Evolutionary conservation across 768 basidiomycete species (phyloP).

Genomic region (Lenzites betulinus): DNA sequence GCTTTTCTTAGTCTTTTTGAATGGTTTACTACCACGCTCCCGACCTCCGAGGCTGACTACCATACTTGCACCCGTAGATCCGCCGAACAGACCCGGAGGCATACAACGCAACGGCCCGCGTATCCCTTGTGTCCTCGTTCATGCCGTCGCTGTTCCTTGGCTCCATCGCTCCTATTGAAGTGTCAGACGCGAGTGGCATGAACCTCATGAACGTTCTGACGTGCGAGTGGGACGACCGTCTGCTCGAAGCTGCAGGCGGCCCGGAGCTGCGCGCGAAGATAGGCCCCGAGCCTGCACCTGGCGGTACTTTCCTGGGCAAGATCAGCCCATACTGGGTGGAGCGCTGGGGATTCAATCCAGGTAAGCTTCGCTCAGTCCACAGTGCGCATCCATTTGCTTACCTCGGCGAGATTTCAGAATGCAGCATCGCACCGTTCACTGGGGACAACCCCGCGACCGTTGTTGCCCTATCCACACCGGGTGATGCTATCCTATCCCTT

Average conservation of each 20-base stretch:
- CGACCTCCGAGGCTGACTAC: slow-evolving; percentile 4
- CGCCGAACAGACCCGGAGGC: slow-evolving; percentile 51
- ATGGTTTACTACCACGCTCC: background rate
- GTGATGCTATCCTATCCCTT: slow-evolving; percentile 82
- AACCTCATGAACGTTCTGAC: slow-evolving; percentile 80
- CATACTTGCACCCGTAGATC: slow-evolving; percentile 44
- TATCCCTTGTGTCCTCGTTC: slow-evolving; percentile 84
- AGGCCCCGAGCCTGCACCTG: slow-evolving; percentile 74
- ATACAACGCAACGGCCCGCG: slow-evolving; percentile 61
- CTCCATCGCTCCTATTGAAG: slow-evolving; percentile 75
- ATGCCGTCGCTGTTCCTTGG: slow-evolving; percentile 83
- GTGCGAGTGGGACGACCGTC: slow-evolving; percentile 69
- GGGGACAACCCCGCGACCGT: slow-evolving; percentile 91
- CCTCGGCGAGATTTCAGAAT: slow-evolving; percentile 45
- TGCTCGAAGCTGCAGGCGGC: slow-evolving; percentile 71
- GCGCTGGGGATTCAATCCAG: slow-evolving; percentile 72
- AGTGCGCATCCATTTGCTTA: background rate
- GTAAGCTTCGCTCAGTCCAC: slow-evolving; percentile 35
- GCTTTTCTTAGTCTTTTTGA: background rate
- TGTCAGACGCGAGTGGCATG: slow-evolving; percentile 91
- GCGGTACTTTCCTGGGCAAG: slow-evolving; percentile 66
- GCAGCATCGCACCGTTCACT: slow-evolving; percentile 80
- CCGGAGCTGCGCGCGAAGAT: slow-evolving; percentile 66
- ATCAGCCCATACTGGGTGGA: slow-evolving; percentile 72
- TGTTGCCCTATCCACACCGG: slow-evolving; percentile 69